Evolutionary conservation across 345 rosid species (phyloP).

Genomic region (Brassica cretica): DNA sequence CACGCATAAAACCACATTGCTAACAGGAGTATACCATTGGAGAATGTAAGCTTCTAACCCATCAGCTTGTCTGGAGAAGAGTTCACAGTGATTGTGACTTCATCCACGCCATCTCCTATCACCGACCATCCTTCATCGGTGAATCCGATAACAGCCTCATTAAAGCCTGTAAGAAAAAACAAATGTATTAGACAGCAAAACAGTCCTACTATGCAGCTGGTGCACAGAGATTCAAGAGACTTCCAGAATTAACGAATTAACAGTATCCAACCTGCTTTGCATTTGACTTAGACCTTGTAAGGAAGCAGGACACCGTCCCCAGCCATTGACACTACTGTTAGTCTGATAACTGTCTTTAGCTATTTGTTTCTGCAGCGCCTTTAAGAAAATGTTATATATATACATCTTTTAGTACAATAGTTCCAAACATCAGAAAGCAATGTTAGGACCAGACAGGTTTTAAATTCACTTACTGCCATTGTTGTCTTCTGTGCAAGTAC

Average conservation of each 20-base stretch:
- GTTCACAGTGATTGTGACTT: conserved; percentile 89
- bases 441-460: neutral
- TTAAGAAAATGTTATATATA: neutral
- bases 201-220: no score
- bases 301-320: conserved; percentile 97
- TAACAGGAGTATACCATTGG: no score
- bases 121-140: conserved; percentile 97
- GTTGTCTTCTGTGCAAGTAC: conserved; percentile 97
- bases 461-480: conserved; percentile 67
- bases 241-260: no score
- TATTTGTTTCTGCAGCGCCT: conserved; percentile 93
- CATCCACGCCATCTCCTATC: conserved; percentile 93
- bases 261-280: conserved; percentile 73
- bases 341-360: conserved; percentile 89
- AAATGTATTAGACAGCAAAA: neutral
- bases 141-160: conserved; percentile 94
- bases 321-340: conserved; percentile 61
- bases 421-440: neutral
- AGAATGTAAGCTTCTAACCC: conserved; percentile 81
- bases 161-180: conserved; percentile 62
- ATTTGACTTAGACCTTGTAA: conserved; percentile 89
- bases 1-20: no score
- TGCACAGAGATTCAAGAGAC: no score
- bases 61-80: conserved; percentile 91
- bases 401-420: conserved; percentile 12